These are phyloP conservation scores for Oxalis stricta DNA, from an alignment of 441 rosid species.

Conservation along the genomic window DNA sequence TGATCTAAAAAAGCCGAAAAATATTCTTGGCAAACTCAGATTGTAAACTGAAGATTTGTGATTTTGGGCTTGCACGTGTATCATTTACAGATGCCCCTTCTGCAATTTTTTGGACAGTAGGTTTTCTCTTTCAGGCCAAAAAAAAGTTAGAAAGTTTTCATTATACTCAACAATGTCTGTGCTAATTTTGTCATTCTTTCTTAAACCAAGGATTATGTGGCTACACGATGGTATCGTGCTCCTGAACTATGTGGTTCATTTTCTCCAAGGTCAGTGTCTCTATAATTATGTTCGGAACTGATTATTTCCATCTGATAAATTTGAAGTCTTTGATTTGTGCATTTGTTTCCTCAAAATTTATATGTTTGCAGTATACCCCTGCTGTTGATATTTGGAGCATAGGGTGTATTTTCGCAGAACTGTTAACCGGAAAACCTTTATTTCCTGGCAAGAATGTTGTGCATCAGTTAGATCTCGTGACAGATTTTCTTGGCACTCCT, in stretches of 20 bases:
- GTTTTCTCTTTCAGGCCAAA: conserved; percentile 23
- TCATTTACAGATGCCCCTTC: conserved; percentile 91
- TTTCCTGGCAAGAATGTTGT: conserved; percentile 96
- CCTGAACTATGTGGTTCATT: conserved; percentile 98
- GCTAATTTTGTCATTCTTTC: conserved; percentile 5
- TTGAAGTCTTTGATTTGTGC: too few relatives aligned
- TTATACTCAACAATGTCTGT: not conserved
- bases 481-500: conserved; percentile 95
- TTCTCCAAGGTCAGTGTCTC: conserved; percentile 59
- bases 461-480: conserved; percentile 77
- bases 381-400: conserved; percentile 98
- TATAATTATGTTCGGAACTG: not conserved
- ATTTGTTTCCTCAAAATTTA: conserved; percentile 7
- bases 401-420: conserved; percentile 95
- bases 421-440: conserved; percentile 77
- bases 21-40: conserved; percentile 95
- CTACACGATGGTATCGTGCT: conserved; percentile 98
- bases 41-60: conserved; percentile 95
- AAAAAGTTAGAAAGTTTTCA: not conserved
- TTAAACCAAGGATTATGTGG: conserved; percentile 82
- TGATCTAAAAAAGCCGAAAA: conserved; percentile 88
- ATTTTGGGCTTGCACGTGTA: conserved; percentile 94
- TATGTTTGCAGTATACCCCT: conserved; percentile 76
- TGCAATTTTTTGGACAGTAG: conserved; percentile 96
- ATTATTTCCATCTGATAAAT: too few relatives aligned